Evolutionary conservation across 352 stramenopile species (phyloP).

Genomic region (Globisporangium nunn): DNA sequence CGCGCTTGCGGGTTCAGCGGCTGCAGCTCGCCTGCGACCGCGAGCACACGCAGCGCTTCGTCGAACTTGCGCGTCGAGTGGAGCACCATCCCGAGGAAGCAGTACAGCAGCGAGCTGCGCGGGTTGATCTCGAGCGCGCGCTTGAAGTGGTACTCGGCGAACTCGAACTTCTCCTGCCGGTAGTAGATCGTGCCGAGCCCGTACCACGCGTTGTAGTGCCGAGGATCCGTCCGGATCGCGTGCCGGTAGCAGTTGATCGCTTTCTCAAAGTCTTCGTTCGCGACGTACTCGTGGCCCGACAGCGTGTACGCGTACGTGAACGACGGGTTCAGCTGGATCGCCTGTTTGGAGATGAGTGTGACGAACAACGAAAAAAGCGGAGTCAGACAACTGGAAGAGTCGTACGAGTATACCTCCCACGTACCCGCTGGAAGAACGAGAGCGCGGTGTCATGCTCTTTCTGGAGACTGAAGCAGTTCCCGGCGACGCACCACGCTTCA

Average conservation of each 20-base stretch:
- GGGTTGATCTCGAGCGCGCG: slow-evolving; percentile 92
- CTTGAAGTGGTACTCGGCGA: slow-evolving; percentile 96
- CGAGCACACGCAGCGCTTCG: slow-evolving; percentile 89
- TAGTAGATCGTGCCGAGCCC: slow-evolving; percentile 94
- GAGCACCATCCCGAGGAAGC: slow-evolving; percentile 94
- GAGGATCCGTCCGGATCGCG: slow-evolving; percentile 89
- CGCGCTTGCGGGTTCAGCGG: slow-evolving; percentile 90
- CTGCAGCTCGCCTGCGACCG: slow-evolving; percentile 85
- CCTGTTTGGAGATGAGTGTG: slow-evolving; percentile 18
- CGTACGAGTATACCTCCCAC: slow-evolving; percentile 1
- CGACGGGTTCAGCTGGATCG: slow-evolving; percentile 91
- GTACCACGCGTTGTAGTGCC: slow-evolving; percentile 93
- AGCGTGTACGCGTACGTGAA: slow-evolving; percentile 98
- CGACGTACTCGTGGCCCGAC: slow-evolving; percentile 95
- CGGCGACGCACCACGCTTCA: slow-evolving; percentile 94
- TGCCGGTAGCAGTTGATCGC: slow-evolving; percentile 93
- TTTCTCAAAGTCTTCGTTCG: slow-evolving; percentile 98
- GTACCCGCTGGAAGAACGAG: slow-evolving; percentile 92
- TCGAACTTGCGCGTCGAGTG: slow-evolving; percentile 87
- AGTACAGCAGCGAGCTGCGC: slow-evolving; percentile 91
- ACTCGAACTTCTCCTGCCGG: slow-evolving; percentile 96
- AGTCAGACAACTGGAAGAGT: background rate
- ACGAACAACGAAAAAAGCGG: background rate
- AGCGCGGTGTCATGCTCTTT: slow-evolving; percentile 97
- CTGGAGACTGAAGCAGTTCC: slow-evolving; percentile 97